These are phyloP conservation scores for Aspergillus nidulans DNA, from an alignment of 495 filamentous ascomycete species.

Conservation along the genomic window DNA sequence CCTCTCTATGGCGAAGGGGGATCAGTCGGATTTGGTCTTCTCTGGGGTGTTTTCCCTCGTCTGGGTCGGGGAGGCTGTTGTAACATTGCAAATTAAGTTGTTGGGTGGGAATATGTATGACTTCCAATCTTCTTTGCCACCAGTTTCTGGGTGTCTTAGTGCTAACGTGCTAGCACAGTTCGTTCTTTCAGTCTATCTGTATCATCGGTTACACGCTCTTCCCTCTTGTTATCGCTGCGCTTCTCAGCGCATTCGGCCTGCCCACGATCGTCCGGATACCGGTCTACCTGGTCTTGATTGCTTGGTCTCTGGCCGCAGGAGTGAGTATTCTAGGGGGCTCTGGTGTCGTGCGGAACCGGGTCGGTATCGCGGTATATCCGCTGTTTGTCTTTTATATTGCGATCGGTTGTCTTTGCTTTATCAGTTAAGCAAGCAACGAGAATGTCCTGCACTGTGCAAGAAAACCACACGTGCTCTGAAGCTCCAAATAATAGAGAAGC, in stretches of 20 bases:
- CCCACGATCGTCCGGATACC: slow-evolving; percentile 78
- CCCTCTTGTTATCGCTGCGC: slow-evolving; percentile 89
- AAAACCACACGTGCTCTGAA: no score
- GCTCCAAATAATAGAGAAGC: no score
- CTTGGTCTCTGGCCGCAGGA: slow-evolving; percentile 90
- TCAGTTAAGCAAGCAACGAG: slow-evolving; percentile 55
- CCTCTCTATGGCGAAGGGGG: slow-evolving; percentile 68
- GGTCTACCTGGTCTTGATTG: slow-evolving; percentile 79
- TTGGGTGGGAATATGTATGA: slow-evolving; percentile 96
- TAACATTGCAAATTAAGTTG: slow-evolving; percentile 98
- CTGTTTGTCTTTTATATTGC: slow-evolving; percentile 94
- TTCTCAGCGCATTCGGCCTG: slow-evolving; percentile 78
- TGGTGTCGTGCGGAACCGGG: slow-evolving; percentile 89
- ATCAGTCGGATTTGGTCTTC: slow-evolving; percentile 85
- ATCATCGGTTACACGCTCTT: slow-evolving; percentile 99
- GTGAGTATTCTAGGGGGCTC: slow-evolving; percentile 95
- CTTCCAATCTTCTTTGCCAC: not conserved
- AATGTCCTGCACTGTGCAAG: no score
- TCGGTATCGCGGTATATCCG: slow-evolving; percentile 92
- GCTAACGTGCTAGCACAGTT: slow-evolving; percentile 52
- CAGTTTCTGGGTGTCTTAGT: not conserved
- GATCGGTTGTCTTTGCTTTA: slow-evolving; percentile 91
- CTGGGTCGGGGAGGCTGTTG: slow-evolving; percentile 94
- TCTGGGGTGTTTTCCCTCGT: slow-evolving; percentile 93
- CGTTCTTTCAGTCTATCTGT: slow-evolving; percentile 94